Conservation (phyloP, 139 green algal species). For the Zygnema cylindricum region DNA sequence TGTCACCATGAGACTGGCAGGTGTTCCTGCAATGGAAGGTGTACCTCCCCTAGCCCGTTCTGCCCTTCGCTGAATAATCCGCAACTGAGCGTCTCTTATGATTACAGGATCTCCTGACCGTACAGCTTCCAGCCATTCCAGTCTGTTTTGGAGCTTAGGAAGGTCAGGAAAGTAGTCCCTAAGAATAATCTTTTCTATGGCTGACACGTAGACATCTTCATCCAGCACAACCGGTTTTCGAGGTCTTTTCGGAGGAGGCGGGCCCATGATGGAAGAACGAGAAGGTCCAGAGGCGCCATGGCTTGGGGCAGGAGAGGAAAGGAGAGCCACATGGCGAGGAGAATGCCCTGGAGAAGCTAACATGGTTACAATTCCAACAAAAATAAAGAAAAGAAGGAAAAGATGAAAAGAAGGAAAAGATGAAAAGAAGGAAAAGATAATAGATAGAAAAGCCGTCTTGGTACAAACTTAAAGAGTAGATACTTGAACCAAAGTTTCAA, state of each 20-base stretch:
- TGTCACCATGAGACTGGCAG: background rate
- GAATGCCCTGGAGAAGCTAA: conserved; percentile 49
- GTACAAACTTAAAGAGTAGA: no score
- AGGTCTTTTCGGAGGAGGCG: conserved; percentile 26
- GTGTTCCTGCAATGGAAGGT: conserved; percentile 29
- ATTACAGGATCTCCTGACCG: conserved; percentile 71
- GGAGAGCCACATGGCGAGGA: conserved; percentile 40
- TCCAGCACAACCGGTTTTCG: conserved; percentile 33
- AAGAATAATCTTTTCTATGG: conserved; percentile 88
- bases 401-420: no score
- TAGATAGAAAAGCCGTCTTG: no score
- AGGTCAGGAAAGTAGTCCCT: conserved; percentile 93
- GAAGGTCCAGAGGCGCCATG: background rate
- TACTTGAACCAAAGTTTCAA: no score
- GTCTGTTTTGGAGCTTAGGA: conserved; percentile 80
- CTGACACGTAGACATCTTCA: conserved; percentile 54
- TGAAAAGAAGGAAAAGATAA: no score
- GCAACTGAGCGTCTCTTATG: conserved; percentile 80
- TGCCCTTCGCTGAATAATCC: conserved; percentile 72
- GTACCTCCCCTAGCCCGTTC: conserved; percentile 48
- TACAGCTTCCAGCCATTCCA: conserved; percentile 86
- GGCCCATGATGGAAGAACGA: conserved; percentile 24
- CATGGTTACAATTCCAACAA: no score
- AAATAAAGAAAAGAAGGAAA: no score
- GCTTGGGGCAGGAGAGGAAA: background rate